Percentiles rank a stretch among this genome's conserved stretches.
These are phyloP conservation scores for Ophiostoma novo-ulmi DNA, from an alignment of 2,329 filamentous ascomycete species.

Conservation along the genomic window DNA sequence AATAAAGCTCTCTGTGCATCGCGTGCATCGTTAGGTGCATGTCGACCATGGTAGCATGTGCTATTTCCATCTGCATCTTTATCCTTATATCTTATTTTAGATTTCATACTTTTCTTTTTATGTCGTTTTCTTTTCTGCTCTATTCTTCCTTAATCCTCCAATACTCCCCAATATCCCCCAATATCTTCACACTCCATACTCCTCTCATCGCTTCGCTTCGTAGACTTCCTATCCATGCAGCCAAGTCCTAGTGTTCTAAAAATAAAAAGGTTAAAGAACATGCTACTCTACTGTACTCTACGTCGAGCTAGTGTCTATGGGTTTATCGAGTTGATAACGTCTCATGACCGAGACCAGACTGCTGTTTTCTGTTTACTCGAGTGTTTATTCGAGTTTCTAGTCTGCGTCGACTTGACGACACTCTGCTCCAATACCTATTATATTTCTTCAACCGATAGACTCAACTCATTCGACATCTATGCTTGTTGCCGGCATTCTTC, in stretches of 20 bases:
- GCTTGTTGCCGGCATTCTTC: too few species aligned
- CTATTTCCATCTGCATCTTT: not conserved
- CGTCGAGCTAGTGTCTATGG: not conserved
- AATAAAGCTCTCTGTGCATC: not conserved
- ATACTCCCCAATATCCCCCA: not conserved
- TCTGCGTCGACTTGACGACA: too few species aligned
- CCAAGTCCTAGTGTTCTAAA: slow-evolving; percentile 8
- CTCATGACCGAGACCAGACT: too few species aligned
- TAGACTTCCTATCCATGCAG: not conserved
- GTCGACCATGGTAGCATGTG: not conserved
- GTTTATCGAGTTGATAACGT: too few species aligned
- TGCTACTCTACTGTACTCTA: not conserved
- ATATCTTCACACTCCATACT: not conserved
- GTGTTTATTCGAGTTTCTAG: too few species aligned
- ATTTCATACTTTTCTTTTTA: not conserved
- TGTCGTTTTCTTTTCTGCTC: not conserved
- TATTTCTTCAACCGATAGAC: too few species aligned
- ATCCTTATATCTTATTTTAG: not conserved
- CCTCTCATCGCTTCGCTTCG: not conserved
- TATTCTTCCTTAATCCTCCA: not conserved
- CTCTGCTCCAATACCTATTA: too few species aligned
- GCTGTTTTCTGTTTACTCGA: too few species aligned
- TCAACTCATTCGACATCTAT: too few species aligned
- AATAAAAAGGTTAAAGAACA: slow-evolving; percentile 2
- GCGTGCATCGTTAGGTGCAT: not conserved